Evolutionary conservation across 2,329 filamentous ascomycete species (phyloP).

Genomic region (Microsporum ferrugineum): DNA sequence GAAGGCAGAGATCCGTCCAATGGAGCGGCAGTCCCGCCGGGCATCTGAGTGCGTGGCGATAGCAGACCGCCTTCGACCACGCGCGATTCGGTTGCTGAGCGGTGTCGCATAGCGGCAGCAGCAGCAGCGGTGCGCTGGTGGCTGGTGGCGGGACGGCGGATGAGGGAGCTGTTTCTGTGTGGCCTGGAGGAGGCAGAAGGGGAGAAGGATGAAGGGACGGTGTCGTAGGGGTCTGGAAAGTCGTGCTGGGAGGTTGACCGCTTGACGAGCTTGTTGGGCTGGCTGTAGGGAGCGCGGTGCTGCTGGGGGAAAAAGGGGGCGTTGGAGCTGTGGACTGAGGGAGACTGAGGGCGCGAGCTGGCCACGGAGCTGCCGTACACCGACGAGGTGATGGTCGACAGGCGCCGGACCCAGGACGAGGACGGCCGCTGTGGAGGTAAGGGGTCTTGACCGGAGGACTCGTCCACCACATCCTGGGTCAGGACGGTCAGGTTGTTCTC

Average conservation of each 20-base stretch:
- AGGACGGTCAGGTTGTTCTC: conserved; percentile 21
- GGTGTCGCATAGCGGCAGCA: conserved; percentile 41
- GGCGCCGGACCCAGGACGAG: conserved; percentile 46
- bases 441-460: conserved; percentile 17
- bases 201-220: conserved; percentile 5
- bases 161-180: conserved; percentile 36
- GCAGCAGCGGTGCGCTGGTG: conserved; percentile 49
- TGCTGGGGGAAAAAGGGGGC: conserved; percentile 34
- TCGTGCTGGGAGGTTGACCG: conserved; percentile 45
- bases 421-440: conserved; percentile 28
- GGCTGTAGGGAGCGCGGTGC: conserved; percentile 17
- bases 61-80: neutral
- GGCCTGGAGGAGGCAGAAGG: conserved; percentile 18
- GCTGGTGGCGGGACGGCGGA: conserved; percentile 51
- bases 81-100: conserved; percentile 23
- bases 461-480: conserved; percentile 16
- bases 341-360: conserved; percentile 41
- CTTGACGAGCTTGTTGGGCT: conserved; percentile 53
- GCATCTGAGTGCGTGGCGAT: neutral
- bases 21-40: neutral
- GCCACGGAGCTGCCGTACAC: conserved; percentile 37
- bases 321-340: conserved; percentile 44
- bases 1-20: conserved; percentile 14
- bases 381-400: conserved; percentile 42
- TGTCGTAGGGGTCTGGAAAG: conserved; percentile 29